Conservation (phyloP, 257 asterid species). For the Anisodus acutangulus region DNA sequence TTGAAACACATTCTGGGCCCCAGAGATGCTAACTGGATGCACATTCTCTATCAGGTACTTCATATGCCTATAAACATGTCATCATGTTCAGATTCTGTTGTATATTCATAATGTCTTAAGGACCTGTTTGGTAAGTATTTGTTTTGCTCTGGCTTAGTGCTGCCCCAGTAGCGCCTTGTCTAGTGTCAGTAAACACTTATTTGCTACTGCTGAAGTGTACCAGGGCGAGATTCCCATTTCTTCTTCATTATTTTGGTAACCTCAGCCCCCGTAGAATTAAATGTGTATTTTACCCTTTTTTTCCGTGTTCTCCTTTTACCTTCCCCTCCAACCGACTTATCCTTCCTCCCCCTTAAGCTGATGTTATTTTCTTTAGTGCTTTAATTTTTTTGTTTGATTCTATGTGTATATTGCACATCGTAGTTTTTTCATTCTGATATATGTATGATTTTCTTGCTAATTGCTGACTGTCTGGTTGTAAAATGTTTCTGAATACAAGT, state of each 20-base stretch:
- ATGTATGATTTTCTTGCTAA: neutral
- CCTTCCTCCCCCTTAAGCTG: neutral
- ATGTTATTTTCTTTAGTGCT: neutral
- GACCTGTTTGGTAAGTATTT: neutral
- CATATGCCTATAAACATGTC: neutral
- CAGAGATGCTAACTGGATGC: constrained; percentile 98
- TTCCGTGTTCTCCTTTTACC: neutral
- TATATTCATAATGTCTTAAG: neutral
- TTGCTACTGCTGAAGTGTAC: neutral
- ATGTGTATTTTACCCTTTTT: neutral
- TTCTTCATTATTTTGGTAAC: constrained; percentile 11
- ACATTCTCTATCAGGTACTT: constrained; percentile 87
- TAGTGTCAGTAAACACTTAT: neutral
- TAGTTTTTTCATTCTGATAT: neutral
- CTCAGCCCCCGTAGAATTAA: neutral
- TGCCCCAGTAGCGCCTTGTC: neutral
- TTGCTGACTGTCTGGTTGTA: neutral
- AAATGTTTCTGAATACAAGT: neutral
- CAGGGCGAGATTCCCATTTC: neutral
- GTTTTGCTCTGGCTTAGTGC: neutral
- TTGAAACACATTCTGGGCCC: constrained; percentile 95
- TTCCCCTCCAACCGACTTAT: neutral
- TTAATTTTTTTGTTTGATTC: neutral
- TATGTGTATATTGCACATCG: neutral
- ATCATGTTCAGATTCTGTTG: constrained; percentile 18